A percentile compares a stretch with the other conserved stretches of the same genome.
Evolutionary conservation across 768 basidiomycete species (phyloP).

Genomic region (Tubosaeta brunneosetosa): DNA sequence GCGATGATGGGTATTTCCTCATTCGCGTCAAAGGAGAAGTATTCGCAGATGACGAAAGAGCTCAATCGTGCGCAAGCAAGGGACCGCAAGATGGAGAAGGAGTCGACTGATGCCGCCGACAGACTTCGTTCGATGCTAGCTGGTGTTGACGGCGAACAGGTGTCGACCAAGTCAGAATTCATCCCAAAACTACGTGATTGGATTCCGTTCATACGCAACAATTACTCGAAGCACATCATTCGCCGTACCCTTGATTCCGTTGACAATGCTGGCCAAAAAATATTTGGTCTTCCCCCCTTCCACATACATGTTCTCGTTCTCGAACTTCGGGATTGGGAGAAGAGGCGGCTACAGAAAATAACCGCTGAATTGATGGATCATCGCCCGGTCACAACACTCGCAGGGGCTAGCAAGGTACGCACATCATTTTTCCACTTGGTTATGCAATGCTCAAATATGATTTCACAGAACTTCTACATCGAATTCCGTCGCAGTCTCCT

Average conservation of each 20-base stretch:
- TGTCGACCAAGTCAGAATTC: too few species aligned
- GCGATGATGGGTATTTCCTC: not conserved
- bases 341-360: too few species aligned
- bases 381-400: too few species aligned
- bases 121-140: too few species aligned
- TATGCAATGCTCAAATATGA: too few species aligned
- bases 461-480: conserved; percentile 6
- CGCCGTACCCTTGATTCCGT: not conserved
- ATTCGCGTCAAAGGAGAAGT: accelerated
- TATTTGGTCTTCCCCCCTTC: not conserved
- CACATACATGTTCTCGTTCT: not conserved
- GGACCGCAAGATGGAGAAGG: not conserved
- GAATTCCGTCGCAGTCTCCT: not conserved
- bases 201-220: too few species aligned
- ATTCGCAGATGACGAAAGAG: not conserved
- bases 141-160: too few species aligned
- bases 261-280: not conserved
- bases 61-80: not conserved
- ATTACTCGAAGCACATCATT: not conserved
- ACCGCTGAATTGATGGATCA: too few species aligned
- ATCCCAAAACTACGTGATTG: too few species aligned
- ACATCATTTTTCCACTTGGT: too few species aligned
- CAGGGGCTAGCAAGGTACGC: too few species aligned
- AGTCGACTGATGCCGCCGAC: not conserved
- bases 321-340: not conserved